Evolutionary conservation across 345 rosid species (phyloP), one percentile per base, ranked within the genome.

Genomic region (Rhizophora apiculata): DNA sequence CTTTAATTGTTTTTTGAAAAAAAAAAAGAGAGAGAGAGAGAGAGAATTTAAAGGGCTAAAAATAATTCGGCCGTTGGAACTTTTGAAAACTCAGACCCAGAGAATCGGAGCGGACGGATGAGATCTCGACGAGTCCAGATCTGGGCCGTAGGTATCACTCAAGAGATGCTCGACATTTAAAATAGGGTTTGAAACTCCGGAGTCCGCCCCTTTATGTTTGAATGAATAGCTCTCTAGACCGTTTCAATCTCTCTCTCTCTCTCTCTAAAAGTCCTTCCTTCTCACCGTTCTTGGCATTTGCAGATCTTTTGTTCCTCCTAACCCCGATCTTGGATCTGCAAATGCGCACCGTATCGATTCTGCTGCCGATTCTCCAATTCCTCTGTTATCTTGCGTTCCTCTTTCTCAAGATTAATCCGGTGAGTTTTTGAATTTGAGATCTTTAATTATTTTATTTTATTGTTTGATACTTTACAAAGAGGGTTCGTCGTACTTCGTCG

Each of bases 121-220:
- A 32, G 77, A 81, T 78, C 63, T 52, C 16, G 18, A 63, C 5
- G n/a, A 65, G 66, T 59, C 24, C 4, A 67, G 37, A 83, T 82
- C 77, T 3, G 0, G 63, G 55, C 84, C 84, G 76, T 79, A 60
- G 64, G 77, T 52, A 53, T 6, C 54, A 13, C 60, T 51, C 55
- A 52, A 53, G 37, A 59, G 72, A 64, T 56, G 81, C 67, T 80
- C 72, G 81, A 75, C 29, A 32, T 76, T 83, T 81, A 73, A 71
- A 64, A 70, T 76, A 83, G 87, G 88, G 84, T 86, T 87, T 76
- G 82, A 81, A 84, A 71, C 63, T 67, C 72, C 55, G 22, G 68
- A 55, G 56, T 82, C 96, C 95, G 84, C 89, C 90, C 74, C 88
- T 82, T 79, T 63, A 51, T 78, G 79, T 90, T 93, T 90, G 81